phyloP scores from a whole-genome alignment of 805 yeast species.

The Pachysolen tannophilus region DNA sequence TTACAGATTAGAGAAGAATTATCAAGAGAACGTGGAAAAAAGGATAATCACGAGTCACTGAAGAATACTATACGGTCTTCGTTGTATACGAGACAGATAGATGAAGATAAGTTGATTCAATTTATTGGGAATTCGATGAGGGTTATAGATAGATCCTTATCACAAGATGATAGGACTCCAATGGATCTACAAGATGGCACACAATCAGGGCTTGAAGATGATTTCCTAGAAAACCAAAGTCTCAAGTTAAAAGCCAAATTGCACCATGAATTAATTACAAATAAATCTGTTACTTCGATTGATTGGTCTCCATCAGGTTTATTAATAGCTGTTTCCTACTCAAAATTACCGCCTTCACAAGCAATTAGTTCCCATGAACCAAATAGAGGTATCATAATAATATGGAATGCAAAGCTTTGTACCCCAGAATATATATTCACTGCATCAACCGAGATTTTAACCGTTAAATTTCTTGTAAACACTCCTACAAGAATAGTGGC shows the following conservation, averaged over 20 bases:
- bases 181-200: neutral
- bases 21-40: neutral
- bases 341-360: slow-evolving; percentile 5
- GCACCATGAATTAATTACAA: slow-evolving; percentile 1
- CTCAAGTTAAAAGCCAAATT: neutral
- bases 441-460: slow-evolving; percentile 22
- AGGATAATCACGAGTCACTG: neutral
- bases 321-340: slow-evolving; percentile 10
- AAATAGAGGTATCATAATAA: slow-evolving; percentile 20
- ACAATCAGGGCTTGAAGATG: neutral
- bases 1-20: slow-evolving; percentile 1
- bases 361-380: neutral
- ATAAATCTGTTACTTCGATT: slow-evolving; percentile 11
- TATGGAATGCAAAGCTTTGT: slow-evolving; percentile 16
- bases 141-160: slow-evolving; percentile 4
- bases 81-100: neutral
- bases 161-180: neutral
- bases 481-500: slow-evolving; percentile 25
- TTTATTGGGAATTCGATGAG: slow-evolving; percentile 5
- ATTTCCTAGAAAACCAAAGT: neutral
- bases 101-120: slow-evolving; percentile 5
- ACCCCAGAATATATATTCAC: slow-evolving; percentile 26
- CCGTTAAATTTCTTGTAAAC: slow-evolving; percentile 22
- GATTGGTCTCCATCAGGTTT: slow-evolving; percentile 12
- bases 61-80: neutral